These are phyloP conservation scores for Pythium monospermum DNA, from an alignment of 352 stramenopile genomes.

Conservation along the genomic window DNA sequence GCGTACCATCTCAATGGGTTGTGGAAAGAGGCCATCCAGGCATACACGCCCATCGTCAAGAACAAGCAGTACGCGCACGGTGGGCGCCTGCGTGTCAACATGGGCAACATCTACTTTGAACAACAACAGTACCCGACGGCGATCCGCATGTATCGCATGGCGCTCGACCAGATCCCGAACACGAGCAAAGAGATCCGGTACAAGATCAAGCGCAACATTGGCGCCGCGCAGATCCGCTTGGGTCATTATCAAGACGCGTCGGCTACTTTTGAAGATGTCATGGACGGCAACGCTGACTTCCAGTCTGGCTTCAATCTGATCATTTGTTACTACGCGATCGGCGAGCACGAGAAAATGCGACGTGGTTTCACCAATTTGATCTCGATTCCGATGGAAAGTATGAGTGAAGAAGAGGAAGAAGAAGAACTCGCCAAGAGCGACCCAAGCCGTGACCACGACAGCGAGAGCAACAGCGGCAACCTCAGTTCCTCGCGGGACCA, in stretches of 20 bases:
- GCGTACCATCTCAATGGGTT: conserved; percentile 93
- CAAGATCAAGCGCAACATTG: conserved; percentile 97
- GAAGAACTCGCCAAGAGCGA: conserved; percentile 46
- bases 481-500: conserved; percentile 44
- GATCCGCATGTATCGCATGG: conserved; percentile 98
- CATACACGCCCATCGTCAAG: conserved; percentile 94
- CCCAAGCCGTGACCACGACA: conserved; percentile 23
- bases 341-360: conserved; percentile 93
- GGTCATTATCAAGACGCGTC: conserved; percentile 94
- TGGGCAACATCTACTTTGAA: conserved; percentile 97
- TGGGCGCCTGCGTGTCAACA: conserved; percentile 92
- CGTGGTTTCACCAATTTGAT: conserved; percentile 90
- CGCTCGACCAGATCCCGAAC: conserved; percentile 94
- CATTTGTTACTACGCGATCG: conserved; percentile 96
- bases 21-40: conserved; percentile 93
- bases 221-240: conserved; percentile 90
- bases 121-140: conserved; percentile 92
- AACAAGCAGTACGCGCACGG: conserved; percentile 94
- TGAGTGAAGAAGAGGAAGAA: conserved; percentile 84
- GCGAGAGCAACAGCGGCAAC: conserved; percentile 40
- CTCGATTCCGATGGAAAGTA: conserved; percentile 84
- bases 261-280: conserved; percentile 93
- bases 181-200: conserved; percentile 93
- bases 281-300: conserved; percentile 92
- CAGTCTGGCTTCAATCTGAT: conserved; percentile 97